Base-by-base conservation (phyloP, 805 yeast species). In the Sugiyamaella marilandica region DNA sequence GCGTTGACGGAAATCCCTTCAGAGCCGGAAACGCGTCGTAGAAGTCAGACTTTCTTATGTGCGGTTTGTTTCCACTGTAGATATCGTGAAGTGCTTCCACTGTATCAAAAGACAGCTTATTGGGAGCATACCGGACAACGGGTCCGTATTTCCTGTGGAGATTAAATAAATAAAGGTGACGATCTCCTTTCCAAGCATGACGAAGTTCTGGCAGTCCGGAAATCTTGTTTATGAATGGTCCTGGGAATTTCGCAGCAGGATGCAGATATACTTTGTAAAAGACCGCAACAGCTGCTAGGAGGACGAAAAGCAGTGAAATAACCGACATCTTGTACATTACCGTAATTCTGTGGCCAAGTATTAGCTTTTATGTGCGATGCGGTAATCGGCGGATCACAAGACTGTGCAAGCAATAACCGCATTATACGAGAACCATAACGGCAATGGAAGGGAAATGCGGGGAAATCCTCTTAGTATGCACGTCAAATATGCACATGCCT, bases 21-120 rank as follows among this genome's bases (percentile, higher is more conserved):
- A 55, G 45, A 35, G 58, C 58, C 7, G 58, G 58, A 49, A 55
- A 55, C 7, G 56, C 58, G 39, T 53, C 52, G 41, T 55, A 55
- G 33, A 55, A 55, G 33, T 53, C 54, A 18, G 58, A 45, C 46
- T 55, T 55, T 41, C 49, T 32, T 37, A 55, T 49, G 32, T 55
- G 11, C 48, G 55, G 51, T 41, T 49, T 49, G 41, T 19, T 41
- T 9, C 52, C 52, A 13, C 29, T n/a, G 47, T 54, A 54, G 34
- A 54, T 54, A 45, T 54, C 54, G 16, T 49, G 49, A 14, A 54
- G 50, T 13, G 57, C 55, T 14, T 50, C 53, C 1, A 52, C 56
- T 10, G 50, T 51, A 18, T 54, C 49, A 24, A 54, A 54, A 2
- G 57, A 54, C 36, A 54, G 44, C 37, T 48, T 51, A 45, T 54